phyloP scores from a whole-genome alignment of 176 grass and related monocot species.

The Carex cristatella region DNA sequence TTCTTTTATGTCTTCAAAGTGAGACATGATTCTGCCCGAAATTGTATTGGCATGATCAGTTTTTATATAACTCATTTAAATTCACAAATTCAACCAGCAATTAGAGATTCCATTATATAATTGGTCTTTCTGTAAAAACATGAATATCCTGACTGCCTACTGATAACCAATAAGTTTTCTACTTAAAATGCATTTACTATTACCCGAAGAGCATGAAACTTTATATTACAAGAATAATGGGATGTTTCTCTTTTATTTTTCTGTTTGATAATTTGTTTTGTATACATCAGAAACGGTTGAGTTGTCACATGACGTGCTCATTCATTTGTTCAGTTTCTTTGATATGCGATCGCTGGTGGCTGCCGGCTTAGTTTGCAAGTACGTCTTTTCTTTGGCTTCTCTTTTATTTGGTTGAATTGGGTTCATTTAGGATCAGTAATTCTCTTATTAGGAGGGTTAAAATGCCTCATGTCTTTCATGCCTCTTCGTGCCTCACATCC shows the following conservation, averaged over 20 bases:
- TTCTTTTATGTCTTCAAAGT: background rate
- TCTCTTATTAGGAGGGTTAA: background rate
- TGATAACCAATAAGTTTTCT: background rate
- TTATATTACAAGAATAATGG: background rate
- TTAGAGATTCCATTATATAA: background rate
- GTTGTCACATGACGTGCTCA: slow-evolving; percentile 65
- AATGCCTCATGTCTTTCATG: too few relatives aligned
- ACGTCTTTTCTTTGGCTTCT: slow-evolving; percentile 18
- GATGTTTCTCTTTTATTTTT: slow-evolving; percentile 9
- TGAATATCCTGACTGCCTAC: slow-evolving; percentile 11
- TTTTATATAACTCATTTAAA: background rate
- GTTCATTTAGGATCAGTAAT: background rate
- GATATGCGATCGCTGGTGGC: slow-evolving; percentile 67
- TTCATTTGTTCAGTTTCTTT: slow-evolving; percentile 76
- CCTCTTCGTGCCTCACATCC: too few relatives aligned
- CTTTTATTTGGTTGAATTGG: background rate
- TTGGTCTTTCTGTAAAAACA: background rate
- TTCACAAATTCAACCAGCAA: background rate
- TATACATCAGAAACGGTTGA: slow-evolving; percentile 36
- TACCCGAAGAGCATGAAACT: background rate
- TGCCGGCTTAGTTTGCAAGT: slow-evolving; percentile 71
- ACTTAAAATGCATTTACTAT: background rate
- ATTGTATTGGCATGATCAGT: background rate
- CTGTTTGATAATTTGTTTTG: background rate
- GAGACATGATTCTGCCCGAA: background rate